Base-by-base conservation (phyloP, 345 rosid genomes). In the Aquilaria sinensis region DNA sequence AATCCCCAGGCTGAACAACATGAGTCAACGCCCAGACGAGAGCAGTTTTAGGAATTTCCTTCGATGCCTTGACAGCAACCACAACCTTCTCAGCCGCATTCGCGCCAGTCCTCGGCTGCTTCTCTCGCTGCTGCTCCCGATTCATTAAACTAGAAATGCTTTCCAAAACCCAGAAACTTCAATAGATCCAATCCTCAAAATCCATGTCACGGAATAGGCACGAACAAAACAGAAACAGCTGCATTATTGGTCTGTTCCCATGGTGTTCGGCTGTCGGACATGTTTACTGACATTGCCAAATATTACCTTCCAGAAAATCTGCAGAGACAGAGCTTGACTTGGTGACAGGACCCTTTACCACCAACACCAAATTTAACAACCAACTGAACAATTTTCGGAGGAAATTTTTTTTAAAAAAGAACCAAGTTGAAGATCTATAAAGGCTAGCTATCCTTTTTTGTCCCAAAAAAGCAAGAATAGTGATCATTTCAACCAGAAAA, bases 11-110 rank as follows among this genome's bases (percentile, higher is more conserved):
- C 54, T 91, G 93, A 67, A 85, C 98, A 66, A 91, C 88, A 72
- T 95, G 99, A 65, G 98, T 91, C 87, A 95, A 79, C 65, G 99
- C 96, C 99, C 99, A 95, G 43, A 91, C 87, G 50, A 95, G 73
- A 45, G 99, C 98, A 68, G 81, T 81, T 79, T 84, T 91, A 5
- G 99, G 83, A 70, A 95, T 85, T 75, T 95, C 98, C 74, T 87
- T 95, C 4, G 98, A 91, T 11, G 98, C 96, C 84, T 89, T 95
- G 63, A 91, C 96, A 23, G 92, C 97, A 70, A 95, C 97, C 63
- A 95, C 85, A 47, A 89, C 96, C 74, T 91, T 95, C 74, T 78
- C 83, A 31, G 85, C 80, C 56, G 15, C 85, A 77, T 82, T 80
- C 5, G 76, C 67, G 57, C 74, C 76, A 7, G 74, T 58, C 66